phyloP scores from a whole-genome alignment of 768 basidiomycete genomes.

The Lactifluus pinguis region DNA sequence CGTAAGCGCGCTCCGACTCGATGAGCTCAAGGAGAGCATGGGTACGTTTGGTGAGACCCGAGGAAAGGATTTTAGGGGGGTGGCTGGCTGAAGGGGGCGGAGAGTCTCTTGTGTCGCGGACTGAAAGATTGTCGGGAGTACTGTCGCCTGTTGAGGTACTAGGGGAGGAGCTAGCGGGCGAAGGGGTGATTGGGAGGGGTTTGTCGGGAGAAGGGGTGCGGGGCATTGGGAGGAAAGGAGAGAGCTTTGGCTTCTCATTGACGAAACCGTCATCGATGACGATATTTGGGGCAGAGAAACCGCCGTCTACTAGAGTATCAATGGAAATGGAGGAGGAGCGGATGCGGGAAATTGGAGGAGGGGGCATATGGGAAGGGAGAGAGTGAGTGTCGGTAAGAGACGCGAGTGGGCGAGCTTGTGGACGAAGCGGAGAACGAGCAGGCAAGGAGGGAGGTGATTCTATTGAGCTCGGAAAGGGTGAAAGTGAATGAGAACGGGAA shows the following conservation, averaged over 20 bases:
- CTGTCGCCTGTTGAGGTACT: slow-evolving; percentile 12
- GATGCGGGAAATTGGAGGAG: slow-evolving; percentile 20
- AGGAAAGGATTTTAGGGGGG: slow-evolving; percentile 8
- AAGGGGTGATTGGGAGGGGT: slow-evolving; percentile 27
- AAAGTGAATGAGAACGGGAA: slow-evolving; percentile 8
- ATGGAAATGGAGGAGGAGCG: slow-evolving; percentile 24
- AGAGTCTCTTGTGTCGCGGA: slow-evolving; percentile 7
- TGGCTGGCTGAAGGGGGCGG: slow-evolving; percentile 13
- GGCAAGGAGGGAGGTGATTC: slow-evolving; percentile 24
- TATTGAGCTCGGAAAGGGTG: slow-evolving; percentile 20
- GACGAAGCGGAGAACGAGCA: slow-evolving; percentile 26
- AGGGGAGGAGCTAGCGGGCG: slow-evolving; percentile 18
- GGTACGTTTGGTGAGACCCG: slow-evolving; percentile 51
- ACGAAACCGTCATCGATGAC: slow-evolving; percentile 19
- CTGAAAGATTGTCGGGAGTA: slow-evolving; percentile 8
- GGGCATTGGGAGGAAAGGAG: slow-evolving; percentile 2
- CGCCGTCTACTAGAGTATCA: slow-evolving; percentile 14
- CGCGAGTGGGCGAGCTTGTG: slow-evolving; percentile 16
- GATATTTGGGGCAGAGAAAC: background rate
- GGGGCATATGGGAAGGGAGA: slow-evolving; percentile 18
- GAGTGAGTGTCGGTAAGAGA: slow-evolving; percentile 1
- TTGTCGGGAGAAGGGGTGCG: slow-evolving; percentile 26
- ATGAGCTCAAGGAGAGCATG: slow-evolving; percentile 38
- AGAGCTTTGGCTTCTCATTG: slow-evolving; percentile 9
- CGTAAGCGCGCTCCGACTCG: slow-evolving; percentile 68